Evolutionary conservation across 345 rosid species (phyloP), one percentile per base, ranked within the genome.

Genomic region (Zanthoxylum bungeanum): DNA sequence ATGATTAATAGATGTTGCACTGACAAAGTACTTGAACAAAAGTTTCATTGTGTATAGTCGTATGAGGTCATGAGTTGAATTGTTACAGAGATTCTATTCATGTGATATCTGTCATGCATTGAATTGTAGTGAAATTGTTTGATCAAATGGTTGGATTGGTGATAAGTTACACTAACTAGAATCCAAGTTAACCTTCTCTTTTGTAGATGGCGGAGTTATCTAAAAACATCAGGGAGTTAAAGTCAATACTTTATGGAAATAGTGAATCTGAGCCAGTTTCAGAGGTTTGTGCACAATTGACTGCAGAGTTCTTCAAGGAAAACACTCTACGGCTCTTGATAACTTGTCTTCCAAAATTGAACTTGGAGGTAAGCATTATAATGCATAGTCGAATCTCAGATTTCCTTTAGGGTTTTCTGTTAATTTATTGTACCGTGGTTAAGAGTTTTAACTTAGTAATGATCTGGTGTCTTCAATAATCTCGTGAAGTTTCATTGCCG

Each of bases 211-310:
- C 82, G n/a, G 99, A 96, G 68, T 75, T 96, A 58, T 73, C 82
- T 80, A 88, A 79, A 79, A 89, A 85, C 76, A 77, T 93, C 21
- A 84, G 96, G 85, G 99, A 96, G 65, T 78, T 95, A 78, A 95
- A 95, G 82, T 77, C 84, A 3, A 86, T 92, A 84, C 96, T 95
- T 40, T 95, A 95, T 72, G 99, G 99, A 39, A 81, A 95, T 74
- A 93, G 97, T 66, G 99, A 96, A 75, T 85, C 97, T 14, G 99
- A 96, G 85, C 99, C 99, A 33, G 85, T 96, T 0, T 66, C 98
- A 2, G 98, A 96, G 80, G 96, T 97, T 27, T 96, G 99, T 78
- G 86, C 91, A 0, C 96, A 88, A 36, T 76, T 93, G 75, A 96
- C 99, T 79, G 94, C 90, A 72, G 99, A 96, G 69, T 96, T 96